Base-by-base conservation (phyloP, 257 asterid genomes). In the Verbascum thapsus region DNA sequence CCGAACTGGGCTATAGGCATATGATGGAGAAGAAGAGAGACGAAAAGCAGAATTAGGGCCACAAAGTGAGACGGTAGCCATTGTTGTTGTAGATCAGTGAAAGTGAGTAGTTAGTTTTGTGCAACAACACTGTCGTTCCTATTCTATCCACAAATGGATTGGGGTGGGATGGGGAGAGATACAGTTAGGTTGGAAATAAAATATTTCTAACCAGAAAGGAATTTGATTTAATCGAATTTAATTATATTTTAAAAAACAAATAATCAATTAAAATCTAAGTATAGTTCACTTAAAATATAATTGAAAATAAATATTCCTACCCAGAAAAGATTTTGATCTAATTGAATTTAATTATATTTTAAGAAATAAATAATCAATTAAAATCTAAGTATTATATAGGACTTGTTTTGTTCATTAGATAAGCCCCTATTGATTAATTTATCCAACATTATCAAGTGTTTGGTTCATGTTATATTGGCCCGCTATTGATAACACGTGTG, bases 11-110 rank as follows among this genome's bases (percentile, higher is more conserved):
- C 13, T 12, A 7, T 20, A 35, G 26, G 73, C 18, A 61, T 63
- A 41, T 20, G 70, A 63, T 16, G 76, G 53, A 64, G 52, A 9
- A 5, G 63, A 53, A 10, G 79, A 56, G 18, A 47, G 59, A 61
- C 32, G 67, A 35, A 53, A 43, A 26, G 40, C 73, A 42, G 70
- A 58, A 42, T 30, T 60, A 19, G 72, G 65, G 39, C 59, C 61
- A 63, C 68, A 75, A 37, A 74, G 42, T 32, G 84, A 72, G 58
- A 82, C 30, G 54, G 89, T 65, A 78, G 85, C 88, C 95, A 87
- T 86, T 56, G 68, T 86, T 56, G 68, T 64, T 40, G 67, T 44
- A 3, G 52, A 23, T 13, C 47, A 40, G 64, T 63, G 67, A 49
- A 18, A n/a, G n/a, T n/a, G n/a, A n/a, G n/a, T n/a, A n/a, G n/a